Conservation (phyloP, 2,329 filamentous ascomycete species). For the Monilinia polystroma region DNA sequence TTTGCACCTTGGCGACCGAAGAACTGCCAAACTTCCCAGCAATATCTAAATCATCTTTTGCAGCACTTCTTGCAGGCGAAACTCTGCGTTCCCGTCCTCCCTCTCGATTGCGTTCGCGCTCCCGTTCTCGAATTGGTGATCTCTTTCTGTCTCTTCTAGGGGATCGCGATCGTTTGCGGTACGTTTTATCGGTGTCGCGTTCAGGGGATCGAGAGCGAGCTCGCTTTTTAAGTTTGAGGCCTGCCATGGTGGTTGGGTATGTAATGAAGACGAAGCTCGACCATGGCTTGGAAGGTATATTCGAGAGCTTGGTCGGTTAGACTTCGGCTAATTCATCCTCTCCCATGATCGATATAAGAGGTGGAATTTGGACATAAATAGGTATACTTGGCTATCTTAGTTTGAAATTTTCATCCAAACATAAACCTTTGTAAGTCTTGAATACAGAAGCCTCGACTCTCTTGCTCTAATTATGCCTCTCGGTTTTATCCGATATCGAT, state of each 20-base stretch:
- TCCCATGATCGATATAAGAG: not conserved
- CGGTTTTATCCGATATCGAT: not conserved
- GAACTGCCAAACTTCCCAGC: slow-evolving; percentile 38
- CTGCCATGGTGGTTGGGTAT: slow-evolving; percentile 17
- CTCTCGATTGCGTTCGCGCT: slow-evolving; percentile 42
- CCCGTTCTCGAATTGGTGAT: slow-evolving; percentile 41
- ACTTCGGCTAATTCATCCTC: not conserved
- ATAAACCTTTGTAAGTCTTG: too few relatives aligned
- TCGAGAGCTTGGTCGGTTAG: slow-evolving; percentile 10
- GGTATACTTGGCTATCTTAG: too few relatives aligned
- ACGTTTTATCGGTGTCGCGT: slow-evolving; percentile 19
- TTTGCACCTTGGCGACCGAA: not conserved
- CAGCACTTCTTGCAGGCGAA: slow-evolving; percentile 40
- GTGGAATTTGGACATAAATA: not conserved
- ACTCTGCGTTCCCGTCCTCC: slow-evolving; percentile 53
- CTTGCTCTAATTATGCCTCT: not conserved
- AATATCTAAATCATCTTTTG: slow-evolving; percentile 38
- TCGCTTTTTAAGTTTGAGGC: slow-evolving; percentile 23
- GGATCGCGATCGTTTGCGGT: slow-evolving; percentile 23
- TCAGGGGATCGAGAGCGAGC: slow-evolving; percentile 22
- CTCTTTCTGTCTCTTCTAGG: slow-evolving; percentile 44
- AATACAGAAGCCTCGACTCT: not conserved
- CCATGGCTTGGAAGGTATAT: not conserved
- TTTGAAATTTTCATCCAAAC: too few relatives aligned
- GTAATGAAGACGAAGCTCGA: not conserved